These are phyloP conservation scores for Akanthomyces uredinophilus DNA, from an alignment of 2,329 filamentous ascomycete species.

Conservation along the genomic window DNA sequence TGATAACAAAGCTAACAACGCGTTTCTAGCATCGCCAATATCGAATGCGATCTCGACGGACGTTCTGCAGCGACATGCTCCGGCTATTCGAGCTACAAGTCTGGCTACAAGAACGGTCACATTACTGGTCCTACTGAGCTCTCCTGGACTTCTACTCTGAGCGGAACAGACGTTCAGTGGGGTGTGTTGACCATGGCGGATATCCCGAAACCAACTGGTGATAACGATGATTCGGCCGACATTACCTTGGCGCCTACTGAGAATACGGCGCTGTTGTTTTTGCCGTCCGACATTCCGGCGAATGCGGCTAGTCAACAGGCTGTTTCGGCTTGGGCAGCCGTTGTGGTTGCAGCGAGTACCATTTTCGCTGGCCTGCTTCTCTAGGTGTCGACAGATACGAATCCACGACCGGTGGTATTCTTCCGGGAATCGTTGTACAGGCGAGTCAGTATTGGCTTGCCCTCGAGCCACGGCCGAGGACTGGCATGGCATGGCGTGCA, in stretches of 20 bases:
- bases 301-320: not conserved
- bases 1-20: not conserved
- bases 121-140: slow-evolving; percentile 39
- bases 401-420: not conserved
- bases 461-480: not conserved
- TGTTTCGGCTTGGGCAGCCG: not conserved
- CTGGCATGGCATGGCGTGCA: slow-evolving; percentile 1
- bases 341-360: slow-evolving; percentile 8
- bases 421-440: not conserved
- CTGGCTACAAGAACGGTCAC: slow-evolving; percentile 34
- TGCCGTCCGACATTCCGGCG: not conserved
- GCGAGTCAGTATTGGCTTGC: not conserved
- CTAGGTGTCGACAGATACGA: not conserved
- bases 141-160: slow-evolving; percentile 41
- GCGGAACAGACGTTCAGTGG: slow-evolving; percentile 38
- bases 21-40: slow-evolving; percentile 35
- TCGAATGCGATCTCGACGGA: slow-evolving; percentile 38
- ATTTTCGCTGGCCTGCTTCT: slow-evolving; percentile 6
- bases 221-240: slow-evolving; percentile 21
- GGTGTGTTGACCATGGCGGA: slow-evolving; percentile 39
- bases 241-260: not conserved
- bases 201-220: slow-evolving; percentile 28
- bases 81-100: slow-evolving; percentile 41
- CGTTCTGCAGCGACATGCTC: slow-evolving; percentile 43
- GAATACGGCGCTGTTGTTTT: slow-evolving; percentile 8